Conservation (phyloP, 202 grass and related monocot genomes). For the Brachypodium distachyon region DNA sequence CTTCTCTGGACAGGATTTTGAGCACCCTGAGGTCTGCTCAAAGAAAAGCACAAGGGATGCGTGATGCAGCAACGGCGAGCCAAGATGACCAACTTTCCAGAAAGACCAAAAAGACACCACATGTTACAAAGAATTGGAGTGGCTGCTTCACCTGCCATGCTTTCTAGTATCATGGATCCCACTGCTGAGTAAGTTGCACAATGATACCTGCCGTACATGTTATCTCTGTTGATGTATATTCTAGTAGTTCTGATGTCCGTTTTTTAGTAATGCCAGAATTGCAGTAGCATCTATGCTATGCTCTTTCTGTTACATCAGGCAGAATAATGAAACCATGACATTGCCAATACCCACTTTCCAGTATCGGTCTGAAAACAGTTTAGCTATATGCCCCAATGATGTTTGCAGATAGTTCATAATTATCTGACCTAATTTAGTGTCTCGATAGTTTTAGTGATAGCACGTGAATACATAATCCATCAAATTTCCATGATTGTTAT, state of each 20-base stretch:
- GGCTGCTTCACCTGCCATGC: conserved; percentile 94
- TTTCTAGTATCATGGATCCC: conserved; percentile 38
- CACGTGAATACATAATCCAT: neutral
- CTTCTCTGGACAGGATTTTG: conserved; percentile 77
- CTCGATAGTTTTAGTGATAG: neutral
- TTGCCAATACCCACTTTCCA: neutral
- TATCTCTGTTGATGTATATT: neutral
- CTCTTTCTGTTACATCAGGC: neutral
- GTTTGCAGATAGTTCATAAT: neutral
- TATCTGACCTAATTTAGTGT: neutral
- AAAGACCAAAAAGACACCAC: conserved; percentile 37
- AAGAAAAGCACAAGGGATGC: conserved; percentile 75
- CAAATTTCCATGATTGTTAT: neutral
- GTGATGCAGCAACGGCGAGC: conserved; percentile 33
- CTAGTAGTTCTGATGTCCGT: neutral
- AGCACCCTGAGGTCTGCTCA: conserved; percentile 72
- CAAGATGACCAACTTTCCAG: conserved; percentile 39
- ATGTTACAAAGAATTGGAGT: conserved; percentile 48
- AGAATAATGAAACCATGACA: neutral
- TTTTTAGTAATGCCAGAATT: neutral
- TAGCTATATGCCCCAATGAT: neutral
- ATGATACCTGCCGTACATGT: neutral
- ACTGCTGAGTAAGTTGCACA: conserved; percentile 20
- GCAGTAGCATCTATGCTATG: neutral
- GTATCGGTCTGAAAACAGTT: neutral